Evolutionary conservation across 208 protist species (phyloP), one percentile per base, ranked within the genome.

Genomic region (Leishmania lainsoni): DNA sequence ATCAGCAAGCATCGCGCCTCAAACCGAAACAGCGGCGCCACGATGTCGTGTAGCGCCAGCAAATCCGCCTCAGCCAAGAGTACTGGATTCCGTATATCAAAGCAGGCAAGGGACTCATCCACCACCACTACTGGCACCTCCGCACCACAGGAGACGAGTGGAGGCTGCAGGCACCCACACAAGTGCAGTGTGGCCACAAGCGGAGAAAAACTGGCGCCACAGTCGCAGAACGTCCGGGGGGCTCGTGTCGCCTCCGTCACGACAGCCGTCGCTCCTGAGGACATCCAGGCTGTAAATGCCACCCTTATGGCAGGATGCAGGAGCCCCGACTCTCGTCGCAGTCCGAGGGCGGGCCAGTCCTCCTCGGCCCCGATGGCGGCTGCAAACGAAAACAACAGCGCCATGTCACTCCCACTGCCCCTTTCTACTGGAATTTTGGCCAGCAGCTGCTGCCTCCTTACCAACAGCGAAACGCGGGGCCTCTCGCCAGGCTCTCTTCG

Each of bases 361-460:
- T 49, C 5, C 20, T 76, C 73, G 32, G 8, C 49, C 42, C 1
- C 42, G n/a, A 20, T 22, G 17, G 48, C 70, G 58, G 14, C 48
- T 26, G 48, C 65, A 70, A 45, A 35, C 20, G 16, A 12, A 14
- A 17, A 29, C 5, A 63, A n/a, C 16, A 26, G 29, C 68, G n/a
- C 20, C 70, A 39, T 39, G 70, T 39, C 48, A 48, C 10, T 26
- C 26, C 70, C n/a, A 0, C 70, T 35, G 17, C 70, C 14, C 26
- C 22, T 45, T 32, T 56, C 70, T 51, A 32, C 10, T 10, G 45
- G n/a, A 8, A 16, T 20, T 72, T 39, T 14, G 9, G 22, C 65
- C 71, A 81, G 54, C 82, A 75, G 22, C 39, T 51, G 42, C 48
- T 73, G 35, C 51, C 9, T 59, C 35, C 66, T 42, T 39, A 8